Evolutionary conservation across 2,329 filamentous ascomycete species (phyloP).

Genomic region (Botrytis sinoallii): DNA sequence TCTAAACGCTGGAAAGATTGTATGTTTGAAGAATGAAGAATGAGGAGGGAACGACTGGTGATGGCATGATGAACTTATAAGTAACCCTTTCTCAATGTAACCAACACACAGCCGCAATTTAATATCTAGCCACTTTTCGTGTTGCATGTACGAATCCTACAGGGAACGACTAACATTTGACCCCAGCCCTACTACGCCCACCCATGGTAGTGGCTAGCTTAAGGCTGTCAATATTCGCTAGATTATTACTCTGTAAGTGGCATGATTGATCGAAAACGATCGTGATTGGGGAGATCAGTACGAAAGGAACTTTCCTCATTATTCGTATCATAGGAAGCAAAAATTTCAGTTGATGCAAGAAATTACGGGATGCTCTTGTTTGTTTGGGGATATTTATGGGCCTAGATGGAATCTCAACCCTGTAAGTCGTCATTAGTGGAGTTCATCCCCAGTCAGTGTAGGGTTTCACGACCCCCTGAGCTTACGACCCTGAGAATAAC

Average conservation of each 20-base stretch:
- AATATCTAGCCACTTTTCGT: constrained; percentile 13
- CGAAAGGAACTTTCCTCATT: neutral
- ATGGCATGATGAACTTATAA: constrained; percentile 8
- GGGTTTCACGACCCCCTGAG: neutral
- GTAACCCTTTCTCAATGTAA: neutral
- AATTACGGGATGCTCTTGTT: neutral
- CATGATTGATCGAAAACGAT: neutral
- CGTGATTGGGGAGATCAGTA: neutral
- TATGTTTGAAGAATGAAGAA: constrained; percentile 7
- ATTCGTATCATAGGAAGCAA: neutral
- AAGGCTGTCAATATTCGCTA: constrained; percentile 3
- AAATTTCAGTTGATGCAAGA: neutral
- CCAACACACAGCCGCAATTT: constrained; percentile 19
- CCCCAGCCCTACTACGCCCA: neutral
- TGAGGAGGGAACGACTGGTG: neutral
- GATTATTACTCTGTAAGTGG: neutral
- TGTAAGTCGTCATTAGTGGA: constrained; percentile 11
- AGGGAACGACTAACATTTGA: neutral
- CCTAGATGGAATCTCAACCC: neutral
- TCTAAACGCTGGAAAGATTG: neutral
- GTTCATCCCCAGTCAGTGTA: neutral
- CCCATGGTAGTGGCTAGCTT: neutral
- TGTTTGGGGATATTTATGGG: constrained; percentile 1
- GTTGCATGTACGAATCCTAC: constrained; percentile 15
- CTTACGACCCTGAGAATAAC: constrained; percentile 3